Percentiles rank a stretch among this genome's conserved stretches.
Evolutionary conservation across 2,329 filamentous ascomycete species (phyloP).

Genomic region (Talaromyces sp.): DNA sequence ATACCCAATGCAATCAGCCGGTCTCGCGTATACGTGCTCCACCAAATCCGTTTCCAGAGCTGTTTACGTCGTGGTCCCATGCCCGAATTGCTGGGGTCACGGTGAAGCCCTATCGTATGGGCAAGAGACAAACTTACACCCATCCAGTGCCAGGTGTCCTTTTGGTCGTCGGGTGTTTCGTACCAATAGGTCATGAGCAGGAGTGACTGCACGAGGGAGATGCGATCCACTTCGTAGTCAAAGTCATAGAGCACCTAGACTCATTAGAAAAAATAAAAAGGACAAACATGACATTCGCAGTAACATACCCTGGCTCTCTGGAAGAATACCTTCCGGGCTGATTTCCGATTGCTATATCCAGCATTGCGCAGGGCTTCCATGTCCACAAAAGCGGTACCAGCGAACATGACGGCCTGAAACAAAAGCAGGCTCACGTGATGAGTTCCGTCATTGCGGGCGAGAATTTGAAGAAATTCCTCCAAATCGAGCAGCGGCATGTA

Average conservation of each 20-base stretch:
- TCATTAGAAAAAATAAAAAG: neutral
- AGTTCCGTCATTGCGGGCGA: constrained; percentile 63
- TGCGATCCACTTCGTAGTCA: constrained; percentile 86
- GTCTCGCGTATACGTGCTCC: constrained; percentile 95
- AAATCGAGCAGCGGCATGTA: constrained; percentile 84
- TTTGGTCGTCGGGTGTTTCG: constrained; percentile 92
- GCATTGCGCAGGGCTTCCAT: constrained; percentile 70
- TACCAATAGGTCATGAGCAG: constrained; percentile 97
- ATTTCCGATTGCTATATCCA: constrained; percentile 73
- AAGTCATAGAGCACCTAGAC: constrained; percentile 72
- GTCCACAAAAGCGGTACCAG: constrained; percentile 82
- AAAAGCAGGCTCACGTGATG: constrained; percentile 76
- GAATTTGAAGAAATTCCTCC: constrained; percentile 56
- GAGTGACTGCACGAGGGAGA: constrained; percentile 81
- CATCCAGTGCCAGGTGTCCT: constrained; percentile 99
- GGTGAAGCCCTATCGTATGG: constrained; percentile 88
- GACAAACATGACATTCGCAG: neutral
- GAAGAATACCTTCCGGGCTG: constrained; percentile 83
- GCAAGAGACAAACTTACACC: constrained; percentile 89
- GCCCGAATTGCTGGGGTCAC: constrained; percentile 73
- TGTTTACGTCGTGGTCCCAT: constrained; percentile 71
- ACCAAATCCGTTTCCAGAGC: constrained; percentile 95
- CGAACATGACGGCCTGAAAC: constrained; percentile 94
- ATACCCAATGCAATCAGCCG: constrained; percentile 88
- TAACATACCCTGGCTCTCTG: constrained; percentile 72